Evolutionary conservation across 2,329 filamentous ascomycete genomes (phyloP), one percentile per base, ranked within the genome.

Genomic region (Fusarium solani-melongenae): DNA sequence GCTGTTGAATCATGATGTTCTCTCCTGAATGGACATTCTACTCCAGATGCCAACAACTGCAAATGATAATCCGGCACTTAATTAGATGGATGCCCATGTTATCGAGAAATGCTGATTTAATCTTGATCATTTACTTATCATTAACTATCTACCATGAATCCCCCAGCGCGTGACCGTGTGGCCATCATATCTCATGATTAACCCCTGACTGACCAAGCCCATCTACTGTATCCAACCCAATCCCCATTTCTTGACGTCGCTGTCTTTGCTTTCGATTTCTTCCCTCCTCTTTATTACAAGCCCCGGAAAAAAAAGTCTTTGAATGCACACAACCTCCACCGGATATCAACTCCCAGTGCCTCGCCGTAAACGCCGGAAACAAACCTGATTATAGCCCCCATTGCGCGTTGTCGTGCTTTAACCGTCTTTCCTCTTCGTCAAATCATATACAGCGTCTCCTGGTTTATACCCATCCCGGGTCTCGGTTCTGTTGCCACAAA

Each of bases 401-500:
- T 33, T 27, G 34, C 57, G 67, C 41, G 29, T 60, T 55, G 66
- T 53, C 57, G 41, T 53, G 60, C 67, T 64, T 44, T 39, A 12
- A 24, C 59, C 62, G 44, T n/a, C 44, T 17, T 44, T 34, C 39
- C 39, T 41, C 41, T 49, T 60, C 29, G 41, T 64, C 55, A 46
- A 62, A 51, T 64, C 64, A 56, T 72, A 12, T 62, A 59, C 27
- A 49, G 82, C 76, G 80, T 85, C 81, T 85, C 85, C 86, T 56
- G 81, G 84, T 84, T 71, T 86, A 77, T 85, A 88, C 60, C 76
- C 87, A 82, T 70, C 82, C 83, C 69, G 85, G 84, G 63, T 83
- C 82, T 65, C 87, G 81, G 60, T 88, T 88, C 79, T 89, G 87
- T 79, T 89, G 87, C 87, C 87, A 89, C 39, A 89, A 79, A 6